Evolutionary conservation across 139 green algal species (phyloP), one percentile per base, ranked within the genome.

Genomic region (Microglena sp.): DNA sequence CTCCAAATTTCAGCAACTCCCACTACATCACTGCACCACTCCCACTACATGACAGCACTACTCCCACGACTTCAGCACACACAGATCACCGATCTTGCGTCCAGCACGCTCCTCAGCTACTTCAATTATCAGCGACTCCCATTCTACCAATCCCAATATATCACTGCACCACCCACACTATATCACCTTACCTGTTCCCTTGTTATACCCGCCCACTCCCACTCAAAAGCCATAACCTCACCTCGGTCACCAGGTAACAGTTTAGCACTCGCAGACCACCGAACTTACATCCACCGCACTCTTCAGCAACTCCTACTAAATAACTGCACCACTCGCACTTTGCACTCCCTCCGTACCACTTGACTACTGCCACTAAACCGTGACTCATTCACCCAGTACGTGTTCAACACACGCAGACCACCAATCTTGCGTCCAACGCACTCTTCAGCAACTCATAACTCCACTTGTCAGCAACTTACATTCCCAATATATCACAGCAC

Each of bases 401-500:
- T 95, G 89, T 99, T 99, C 45, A 99, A 85, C 55, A 99, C 92
- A 33, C 94, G 87, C 63, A 99, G 89, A 55, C 82, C 88, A 33
- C 89, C 92, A 60, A 87, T 88, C 78, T 90, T 92, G 70, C 94
- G 88, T 34, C 94, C 94, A 28, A 89, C 89, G 22, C 91, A 87
- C 88, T 99, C 94, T 88, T 99, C 94, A 33, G 94, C 94, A 29
- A 97, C 73, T n/a, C n/a, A n/a, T n/a, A n/a, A n/a, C n/a, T n/a
- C n/a, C n/a, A n/a, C n/a, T 55, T 61, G 15, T 34, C 40, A 18
- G 18, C 18, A 18, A 11, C 40, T 18, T 11, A n/a, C 46, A 57
- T 15, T 22, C 8, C 27, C 22, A 15, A 57, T 24, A 57, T 22
- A 24, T 7, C 8, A n/a, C n/a, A n/a, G n/a, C n/a, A n/a, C n/a